Evolutionary conservation across 2,329 filamentous ascomycete species (phyloP), one percentile per base, ranked within the genome.

Genomic region (Hypoxylon sp.): DNA sequence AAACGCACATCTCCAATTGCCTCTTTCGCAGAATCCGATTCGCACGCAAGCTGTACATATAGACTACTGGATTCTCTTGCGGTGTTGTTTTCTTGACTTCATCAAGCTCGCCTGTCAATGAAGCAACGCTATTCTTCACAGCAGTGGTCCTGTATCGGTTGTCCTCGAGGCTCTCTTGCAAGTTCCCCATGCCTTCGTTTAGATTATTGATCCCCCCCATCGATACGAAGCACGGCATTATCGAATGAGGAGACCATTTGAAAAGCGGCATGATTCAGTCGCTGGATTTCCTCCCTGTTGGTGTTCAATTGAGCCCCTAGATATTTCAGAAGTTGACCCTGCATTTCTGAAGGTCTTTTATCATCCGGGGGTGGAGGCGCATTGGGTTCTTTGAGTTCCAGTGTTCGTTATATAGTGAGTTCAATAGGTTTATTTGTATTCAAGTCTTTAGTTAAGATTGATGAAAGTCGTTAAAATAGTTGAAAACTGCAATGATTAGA

Each of bases 241-340:
- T 74, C 69, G 36, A 75, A 69, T 2, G 67, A 65, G 5, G 72
- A 67, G 8, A 73, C 65, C 30, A 73, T 64, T 29, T 71, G 70
- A 49, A 65, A 67, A 1, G 72, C 73, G 5, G 70, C 66, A 16
- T 57, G 67, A 45, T 73, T 70, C 31, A 76, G 69, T 21, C 66
- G 67, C 5, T 69, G 63, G 47, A 75, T 71, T 12, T 72, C 64
- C 27, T 67, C 65, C 26, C 63, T 58, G 35, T 75, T 71, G 2
- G 55, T 49, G 25, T 70, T 63, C 3, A 76, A 41, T 19, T 72
- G 61, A 15, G 63, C 51, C 25, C 71, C 66, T n/a, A 74, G 58
- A n/a, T 62, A 60, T 25, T 63, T 17, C 12, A 73, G 38, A n/a
- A 60, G 26, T 5, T 46, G 32, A 7, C 37, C 49, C 9, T 46